phyloP scores from a whole-genome alignment of 768 basidiomycete genomes.

The Boletus speciosus region DNA sequence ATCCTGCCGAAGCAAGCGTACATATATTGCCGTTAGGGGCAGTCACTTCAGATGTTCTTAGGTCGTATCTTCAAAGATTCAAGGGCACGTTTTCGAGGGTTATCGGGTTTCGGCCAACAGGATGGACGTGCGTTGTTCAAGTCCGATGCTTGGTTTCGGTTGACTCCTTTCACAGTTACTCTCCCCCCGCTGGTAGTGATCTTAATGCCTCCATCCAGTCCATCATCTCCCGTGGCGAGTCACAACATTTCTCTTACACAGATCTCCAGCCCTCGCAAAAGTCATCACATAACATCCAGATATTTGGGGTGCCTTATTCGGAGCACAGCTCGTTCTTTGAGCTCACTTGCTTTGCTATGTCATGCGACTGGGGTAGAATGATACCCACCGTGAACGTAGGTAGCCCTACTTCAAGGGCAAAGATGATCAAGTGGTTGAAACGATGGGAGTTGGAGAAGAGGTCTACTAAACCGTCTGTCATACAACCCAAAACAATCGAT shows the following conservation, averaged over 20 bases:
- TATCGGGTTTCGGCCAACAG: slow-evolving; percentile 89
- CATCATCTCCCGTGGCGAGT: slow-evolving; percentile 66
- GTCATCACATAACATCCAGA: slow-evolving; percentile 62
- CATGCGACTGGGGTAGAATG: slow-evolving; percentile 80
- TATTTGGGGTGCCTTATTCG: slow-evolving; percentile 88
- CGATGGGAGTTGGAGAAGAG: slow-evolving; percentile 85
- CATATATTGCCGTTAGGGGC: slow-evolving; percentile 80
- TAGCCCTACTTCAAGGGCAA: slow-evolving; percentile 64
- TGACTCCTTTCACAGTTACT: slow-evolving; percentile 45
- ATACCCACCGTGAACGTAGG: slow-evolving; percentile 95
- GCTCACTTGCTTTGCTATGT: slow-evolving; percentile 91
- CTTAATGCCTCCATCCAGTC: slow-evolving; percentile 59
- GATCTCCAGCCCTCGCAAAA: slow-evolving; percentile 68
- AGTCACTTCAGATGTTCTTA: slow-evolving; percentile 74
- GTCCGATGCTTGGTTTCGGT: neutral
- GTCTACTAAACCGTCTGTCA: slow-evolving; percentile 37
- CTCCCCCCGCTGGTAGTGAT: slow-evolving; percentile 61
- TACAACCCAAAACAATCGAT: slow-evolving; percentile 39
- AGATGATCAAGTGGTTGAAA: slow-evolving; percentile 87
- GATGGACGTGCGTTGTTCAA: slow-evolving; percentile 76
- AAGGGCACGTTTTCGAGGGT: slow-evolving; percentile 66
- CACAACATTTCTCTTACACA: slow-evolving; percentile 63
- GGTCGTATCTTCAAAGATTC: slow-evolving; percentile 71
- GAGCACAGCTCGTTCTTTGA: slow-evolving; percentile 97
- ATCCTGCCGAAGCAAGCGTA: slow-evolving; percentile 75